Evolutionary conservation across 441 rosid species (phyloP).

Genomic region (Pelargonium cotyledonis): DNA sequence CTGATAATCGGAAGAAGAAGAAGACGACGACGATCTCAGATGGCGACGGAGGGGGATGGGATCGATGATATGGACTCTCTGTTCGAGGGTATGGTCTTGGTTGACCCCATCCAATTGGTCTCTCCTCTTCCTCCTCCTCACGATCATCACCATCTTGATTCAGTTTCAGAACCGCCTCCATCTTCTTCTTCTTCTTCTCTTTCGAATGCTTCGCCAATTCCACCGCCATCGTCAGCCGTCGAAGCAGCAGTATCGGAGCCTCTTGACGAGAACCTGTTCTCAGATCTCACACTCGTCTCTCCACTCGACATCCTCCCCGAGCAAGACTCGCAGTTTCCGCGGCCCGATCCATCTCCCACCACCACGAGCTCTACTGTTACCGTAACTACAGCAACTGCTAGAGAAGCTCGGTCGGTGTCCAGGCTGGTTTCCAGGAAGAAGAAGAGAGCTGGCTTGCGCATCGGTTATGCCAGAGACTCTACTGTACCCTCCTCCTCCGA

Average conservation of each 20-base stretch:
- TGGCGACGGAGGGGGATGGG: conserved; percentile 18
- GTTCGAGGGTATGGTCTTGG: conserved; percentile 81
- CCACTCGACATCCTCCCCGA: conserved; percentile 26
- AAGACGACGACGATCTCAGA: neutral
- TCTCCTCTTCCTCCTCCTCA: neutral
- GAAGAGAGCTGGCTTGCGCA: conserved; percentile 59
- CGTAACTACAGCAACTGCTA: neutral
- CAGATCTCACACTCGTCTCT: conserved; percentile 55
- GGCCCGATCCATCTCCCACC: conserved; percentile 17
- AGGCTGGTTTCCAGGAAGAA: conserved; percentile 68
- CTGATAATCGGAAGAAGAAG: neutral
- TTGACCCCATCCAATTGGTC: conserved; percentile 47
- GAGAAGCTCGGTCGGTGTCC: conserved; percentile 14
- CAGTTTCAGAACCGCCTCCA: conserved; percentile 15
- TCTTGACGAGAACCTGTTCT: conserved; percentile 75
- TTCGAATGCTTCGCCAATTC: conserved; percentile 10
- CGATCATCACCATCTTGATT: conserved; percentile 2
- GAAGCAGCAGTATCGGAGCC: conserved; percentile 29
- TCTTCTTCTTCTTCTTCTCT: conserved; percentile 19
- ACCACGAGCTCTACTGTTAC: conserved; percentile 13
- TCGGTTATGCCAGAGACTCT: conserved; percentile 57
- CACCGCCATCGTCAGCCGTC: conserved; percentile 12
- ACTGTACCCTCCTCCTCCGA: conserved; percentile 8
- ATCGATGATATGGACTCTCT: conserved; percentile 64
- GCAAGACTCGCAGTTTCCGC: conserved; percentile 10